phyloP scores from a whole-genome alignment of 2,329 filamentous ascomycete genomes.

The Botryosphaeria dothidea region DNA sequence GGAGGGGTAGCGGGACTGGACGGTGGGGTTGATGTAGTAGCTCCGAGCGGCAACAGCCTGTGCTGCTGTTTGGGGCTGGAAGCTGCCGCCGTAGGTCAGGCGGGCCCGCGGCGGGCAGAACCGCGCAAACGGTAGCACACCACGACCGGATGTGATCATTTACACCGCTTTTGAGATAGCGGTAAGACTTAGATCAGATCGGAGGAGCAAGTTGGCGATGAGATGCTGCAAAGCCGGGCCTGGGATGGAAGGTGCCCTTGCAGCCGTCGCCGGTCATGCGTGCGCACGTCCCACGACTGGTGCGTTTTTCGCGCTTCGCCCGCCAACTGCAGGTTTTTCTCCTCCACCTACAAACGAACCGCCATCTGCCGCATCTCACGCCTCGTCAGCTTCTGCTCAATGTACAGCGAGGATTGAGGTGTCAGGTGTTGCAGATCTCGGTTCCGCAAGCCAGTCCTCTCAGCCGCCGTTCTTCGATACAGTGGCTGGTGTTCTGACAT shows the following conservation, averaged over 20 bases:
- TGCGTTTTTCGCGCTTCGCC: neutral
- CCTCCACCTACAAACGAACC: neutral
- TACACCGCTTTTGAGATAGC: conserved; percentile 12
- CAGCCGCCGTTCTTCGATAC: conserved; percentile 23
- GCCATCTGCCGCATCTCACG: neutral
- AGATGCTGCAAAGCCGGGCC: neutral
- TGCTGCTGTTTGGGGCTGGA: neutral
- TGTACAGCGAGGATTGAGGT: neutral
- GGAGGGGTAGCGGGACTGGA: conserved; percentile 7
- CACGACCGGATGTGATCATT: conserved; percentile 16
- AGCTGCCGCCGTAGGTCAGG: neutral
- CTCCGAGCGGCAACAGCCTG: conserved; percentile 12
- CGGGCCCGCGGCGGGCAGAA: conserved; percentile 22
- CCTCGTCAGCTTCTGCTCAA: neutral
- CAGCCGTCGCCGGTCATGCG: conserved; percentile 4
- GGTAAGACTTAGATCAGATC: conserved; percentile 16
- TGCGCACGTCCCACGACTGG: conserved; percentile 7
- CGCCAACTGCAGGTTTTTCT: neutral
- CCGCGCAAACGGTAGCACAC: conserved; percentile 11
- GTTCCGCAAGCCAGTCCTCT: conserved; percentile 38
- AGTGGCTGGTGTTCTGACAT: conserved; percentile 16
- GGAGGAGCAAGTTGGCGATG: neutral
- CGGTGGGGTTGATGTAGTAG: conserved; percentile 13
- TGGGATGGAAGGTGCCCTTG: conserved; percentile 3
- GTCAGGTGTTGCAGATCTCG: neutral